Evolutionary conservation across 164 flowering plant species (phyloP), one percentile per base, ranked within the genome.

Genomic region (Tetrastigma voinierianum): DNA sequence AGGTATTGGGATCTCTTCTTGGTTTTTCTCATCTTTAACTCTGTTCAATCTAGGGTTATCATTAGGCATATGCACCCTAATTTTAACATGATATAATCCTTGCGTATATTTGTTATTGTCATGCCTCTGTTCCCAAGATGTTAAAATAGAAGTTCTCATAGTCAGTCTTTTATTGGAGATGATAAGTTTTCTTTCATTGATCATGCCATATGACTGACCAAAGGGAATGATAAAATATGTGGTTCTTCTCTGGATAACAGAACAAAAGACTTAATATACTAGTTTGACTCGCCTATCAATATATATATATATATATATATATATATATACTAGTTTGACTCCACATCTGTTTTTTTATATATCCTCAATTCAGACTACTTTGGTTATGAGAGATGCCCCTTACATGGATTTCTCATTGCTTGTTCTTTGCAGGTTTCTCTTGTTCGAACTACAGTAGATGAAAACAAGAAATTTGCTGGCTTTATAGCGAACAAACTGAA

Each of bases 401-500:
- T 40, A 53, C 43, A 15, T 57, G 59, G 21, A 18, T 65, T 58
- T 45, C 55, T 44, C 21, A n/a, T 32, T 68, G 43, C 19, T 46
- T 51, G 64, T 52, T 48, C 17, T 65, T 23, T 76, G 63, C 80
- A 95, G 98, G 86, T 95, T 70, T 80, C 97, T 19, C 79, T 95
- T 17, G 82, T 95, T 90, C 81, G 97, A 67, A 95, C 97, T 17
- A 90, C 97, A 15, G 78, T 63, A 45, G 97, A 86, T 4, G 99
- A 95, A 67, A 92, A 82, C 80, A 84, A 80, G 75, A 84, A 86
- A 67, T 81, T 85, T 83, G 99, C 97, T 64, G 64, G 72, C 46
- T 95, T 95, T 72, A 90, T 95, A 62, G 91, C 99, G 16, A 75
- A 81, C 66, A 95, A 92, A 75, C 66, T 95, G 66, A 92, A 87